Conservation (phyloP, 331 rosid genomes). For the Quercus phellos region DNA sequence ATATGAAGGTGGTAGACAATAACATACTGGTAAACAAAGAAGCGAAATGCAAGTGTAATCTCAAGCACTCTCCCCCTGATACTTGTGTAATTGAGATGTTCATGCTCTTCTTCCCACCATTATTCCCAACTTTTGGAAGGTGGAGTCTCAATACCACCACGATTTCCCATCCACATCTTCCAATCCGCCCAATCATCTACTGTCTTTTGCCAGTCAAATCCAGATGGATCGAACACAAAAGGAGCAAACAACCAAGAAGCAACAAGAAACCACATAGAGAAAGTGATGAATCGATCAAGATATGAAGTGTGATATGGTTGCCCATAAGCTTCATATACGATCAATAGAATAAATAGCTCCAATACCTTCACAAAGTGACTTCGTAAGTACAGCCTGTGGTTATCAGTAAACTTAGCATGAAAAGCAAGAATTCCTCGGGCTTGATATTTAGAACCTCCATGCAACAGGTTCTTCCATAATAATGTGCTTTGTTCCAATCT, state of each 20-base stretch:
- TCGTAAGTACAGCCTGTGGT: slow-evolving; percentile 77
- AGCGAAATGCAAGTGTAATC: slow-evolving; percentile 75
- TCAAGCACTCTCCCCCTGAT: slow-evolving; percentile 73
- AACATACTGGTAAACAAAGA: slow-evolving; percentile 84
- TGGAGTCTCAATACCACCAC: slow-evolving; percentile 79
- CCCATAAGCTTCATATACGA: slow-evolving; percentile 67
- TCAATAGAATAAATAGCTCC: slow-evolving; percentile 69
- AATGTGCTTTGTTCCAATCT: slow-evolving; percentile 93
- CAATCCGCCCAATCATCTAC: slow-evolving; percentile 97
- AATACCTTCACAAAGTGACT: slow-evolving; percentile 96
- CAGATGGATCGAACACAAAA: slow-evolving; percentile 85
- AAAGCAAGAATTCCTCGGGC: slow-evolving; percentile 83
- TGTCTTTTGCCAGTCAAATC: slow-evolving; percentile 93
- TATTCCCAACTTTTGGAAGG: slow-evolving; percentile 88
- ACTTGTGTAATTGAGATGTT: slow-evolving; percentile 67
- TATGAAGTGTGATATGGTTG: slow-evolving; percentile 52
- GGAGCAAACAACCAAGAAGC: slow-evolving; percentile 96
- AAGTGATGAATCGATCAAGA: slow-evolving; percentile 64
- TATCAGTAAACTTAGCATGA: slow-evolving; percentile 86
- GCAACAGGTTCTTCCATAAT: slow-evolving; percentile 89
- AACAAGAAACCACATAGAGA: slow-evolving; percentile 92
- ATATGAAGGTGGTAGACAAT: slow-evolving; percentile 86
- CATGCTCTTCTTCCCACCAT: slow-evolving; percentile 95
- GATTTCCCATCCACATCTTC: slow-evolving; percentile 98
- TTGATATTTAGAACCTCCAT: slow-evolving; percentile 89